Evolutionary conservation across 2,329 filamentous ascomycete genomes (phyloP).

Genomic region (Exophiala bonariae): DNA sequence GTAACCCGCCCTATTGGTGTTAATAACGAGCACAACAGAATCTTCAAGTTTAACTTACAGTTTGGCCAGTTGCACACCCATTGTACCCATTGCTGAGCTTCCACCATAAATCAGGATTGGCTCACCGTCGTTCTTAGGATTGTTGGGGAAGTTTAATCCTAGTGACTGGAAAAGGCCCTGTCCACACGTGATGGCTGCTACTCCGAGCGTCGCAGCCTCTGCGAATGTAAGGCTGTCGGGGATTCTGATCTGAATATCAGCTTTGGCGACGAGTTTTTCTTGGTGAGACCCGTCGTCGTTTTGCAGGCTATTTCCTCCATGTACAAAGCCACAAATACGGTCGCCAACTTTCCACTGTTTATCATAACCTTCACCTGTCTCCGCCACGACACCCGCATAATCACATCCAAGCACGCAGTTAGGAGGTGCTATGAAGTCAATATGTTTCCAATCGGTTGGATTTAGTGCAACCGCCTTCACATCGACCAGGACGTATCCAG

Average conservation of each 20-base stretch:
- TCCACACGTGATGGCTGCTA: constrained; percentile 36
- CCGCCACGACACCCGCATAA: constrained; percentile 33
- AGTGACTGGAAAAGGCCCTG: constrained; percentile 40
- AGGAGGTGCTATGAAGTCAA: constrained; percentile 36
- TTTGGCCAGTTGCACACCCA: constrained; percentile 42
- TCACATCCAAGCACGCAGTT: constrained; percentile 32
- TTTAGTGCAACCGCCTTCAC: constrained; percentile 10
- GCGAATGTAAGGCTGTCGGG: constrained; percentile 32
- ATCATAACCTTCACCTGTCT: constrained; percentile 14
- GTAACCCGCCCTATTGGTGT: not conserved
- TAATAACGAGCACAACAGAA: no score
- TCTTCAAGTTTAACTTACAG: no score
- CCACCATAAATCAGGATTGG: constrained; percentile 40
- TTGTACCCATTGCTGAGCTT: constrained; percentile 36
- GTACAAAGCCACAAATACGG: constrained; percentile 36
- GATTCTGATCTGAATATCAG: constrained; percentile 31
- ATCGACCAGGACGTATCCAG: constrained; percentile 38
- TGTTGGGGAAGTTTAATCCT: constrained; percentile 16
- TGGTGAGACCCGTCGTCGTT: constrained; percentile 36
- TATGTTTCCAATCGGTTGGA: constrained; percentile 9
- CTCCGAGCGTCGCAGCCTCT: constrained; percentile 32
- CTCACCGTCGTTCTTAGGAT: constrained; percentile 10
- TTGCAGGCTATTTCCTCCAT: constrained; percentile 32
- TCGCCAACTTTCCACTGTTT: constrained; percentile 33
- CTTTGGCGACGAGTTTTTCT: constrained; percentile 32